phyloP scores from a whole-genome alignment of 2,329 filamentous ascomycete genomes.

The Curvularia eragrostidis region DNA sequence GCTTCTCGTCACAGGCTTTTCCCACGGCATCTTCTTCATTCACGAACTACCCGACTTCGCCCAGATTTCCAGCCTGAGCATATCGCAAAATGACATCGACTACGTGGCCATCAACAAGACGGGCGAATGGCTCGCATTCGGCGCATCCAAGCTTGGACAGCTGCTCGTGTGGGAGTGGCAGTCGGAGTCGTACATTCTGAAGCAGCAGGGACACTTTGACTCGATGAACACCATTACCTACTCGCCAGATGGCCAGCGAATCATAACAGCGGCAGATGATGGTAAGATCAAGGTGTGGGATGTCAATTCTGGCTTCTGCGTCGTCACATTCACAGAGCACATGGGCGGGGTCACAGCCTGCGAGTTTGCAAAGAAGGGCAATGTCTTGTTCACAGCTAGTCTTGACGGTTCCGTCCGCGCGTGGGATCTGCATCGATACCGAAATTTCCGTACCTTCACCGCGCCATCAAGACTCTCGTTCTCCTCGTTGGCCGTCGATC shows the following conservation, averaged over 20 bases:
- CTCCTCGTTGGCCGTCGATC: slow-evolving; percentile 93
- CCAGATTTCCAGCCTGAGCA: slow-evolving; percentile 89
- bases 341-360: slow-evolving; percentile 92
- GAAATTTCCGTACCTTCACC: slow-evolving; percentile 97
- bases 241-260: slow-evolving; percentile 89
- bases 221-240: slow-evolving; percentile 93
- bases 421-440: slow-evolving; percentile 94
- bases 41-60: slow-evolving; percentile 97
- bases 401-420: slow-evolving; percentile 92
- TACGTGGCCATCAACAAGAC: slow-evolving; percentile 92
- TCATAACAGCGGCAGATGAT: slow-evolving; percentile 93
- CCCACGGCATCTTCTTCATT: slow-evolving; percentile 89
- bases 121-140: slow-evolving; percentile 97
- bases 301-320: slow-evolving; percentile 92
- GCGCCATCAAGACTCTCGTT: slow-evolving; percentile 91
- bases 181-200: slow-evolving; percentile 97
- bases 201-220: slow-evolving; percentile 97
- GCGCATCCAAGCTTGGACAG: slow-evolving; percentile 92
- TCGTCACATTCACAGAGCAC: slow-evolving; percentile 98
- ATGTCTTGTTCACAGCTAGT: slow-evolving; percentile 93
- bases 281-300: slow-evolving; percentile 99
- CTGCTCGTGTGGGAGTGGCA: slow-evolving; percentile 99
- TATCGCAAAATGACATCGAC: slow-evolving; percentile 96
- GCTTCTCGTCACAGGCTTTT: slow-evolving; percentile 95
- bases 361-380: slow-evolving; percentile 93